phyloP scores from a whole-genome alignment of 148 eudicot species.

The Rhododendron simsii region DNA sequence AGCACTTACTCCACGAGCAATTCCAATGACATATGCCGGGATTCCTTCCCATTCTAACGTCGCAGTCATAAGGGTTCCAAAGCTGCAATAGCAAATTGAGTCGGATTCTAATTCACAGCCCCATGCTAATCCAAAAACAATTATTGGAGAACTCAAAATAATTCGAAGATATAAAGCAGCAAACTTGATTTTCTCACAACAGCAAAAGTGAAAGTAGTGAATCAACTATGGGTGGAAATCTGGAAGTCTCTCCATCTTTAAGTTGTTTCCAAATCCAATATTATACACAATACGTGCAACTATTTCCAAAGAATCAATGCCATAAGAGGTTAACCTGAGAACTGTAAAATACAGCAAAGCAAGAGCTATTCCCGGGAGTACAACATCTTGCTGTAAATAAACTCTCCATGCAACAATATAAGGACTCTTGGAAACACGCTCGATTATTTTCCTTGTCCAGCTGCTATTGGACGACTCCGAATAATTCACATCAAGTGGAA shows the following conservation, averaged over 20 bases:
- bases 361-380: slow-evolving; percentile 78
- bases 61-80: slow-evolving; percentile 94
- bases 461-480: slow-evolving; percentile 10
- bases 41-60: slow-evolving; percentile 82
- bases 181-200: background rate
- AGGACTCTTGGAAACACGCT: slow-evolving; percentile 21
- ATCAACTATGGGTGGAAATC: background rate
- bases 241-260: background rate
- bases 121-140: background rate
- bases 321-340: slow-evolving; percentile 48
- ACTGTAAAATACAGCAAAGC: slow-evolving; percentile 75
- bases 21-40: slow-evolving; percentile 75
- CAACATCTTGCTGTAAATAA: slow-evolving; percentile 72
- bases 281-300: background rate
- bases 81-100: slow-evolving; percentile 35
- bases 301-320: background rate
- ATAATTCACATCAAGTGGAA: slow-evolving; percentile 11
- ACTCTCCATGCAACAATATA: slow-evolving; percentile 68
- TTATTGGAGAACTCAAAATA: background rate
- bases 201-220: background rate
- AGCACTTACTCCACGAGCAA: slow-evolving; percentile 83
- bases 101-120: background rate
- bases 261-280: background rate
- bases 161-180: background rate
- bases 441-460: slow-evolving; percentile 14